Evolutionary conservation across 305 asterid genomes (phyloP).

Genomic region (Fraxinus dipetala): DNA sequence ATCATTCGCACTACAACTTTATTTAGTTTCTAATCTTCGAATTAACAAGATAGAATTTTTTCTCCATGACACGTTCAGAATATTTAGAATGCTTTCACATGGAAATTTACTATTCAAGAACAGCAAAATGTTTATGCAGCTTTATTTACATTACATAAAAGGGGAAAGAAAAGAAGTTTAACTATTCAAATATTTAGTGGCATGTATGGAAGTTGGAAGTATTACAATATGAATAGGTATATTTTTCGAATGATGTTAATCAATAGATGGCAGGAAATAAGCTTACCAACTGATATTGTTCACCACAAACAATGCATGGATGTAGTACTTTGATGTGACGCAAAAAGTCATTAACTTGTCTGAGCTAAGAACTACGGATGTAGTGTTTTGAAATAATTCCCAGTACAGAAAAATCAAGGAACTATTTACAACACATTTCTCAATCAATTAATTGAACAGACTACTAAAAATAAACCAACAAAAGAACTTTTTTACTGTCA

Average conservation of each 20-base stretch:
- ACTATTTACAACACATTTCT: too few species aligned
- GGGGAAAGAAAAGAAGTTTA: neutral
- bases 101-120: too few species aligned
- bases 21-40: too few species aligned
- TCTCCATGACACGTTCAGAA: neutral
- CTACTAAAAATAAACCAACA: neutral
- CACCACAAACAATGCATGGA: too few species aligned
- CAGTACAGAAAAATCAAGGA: neutral
- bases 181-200: too few species aligned
- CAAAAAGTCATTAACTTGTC: neutral
- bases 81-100: neutral
- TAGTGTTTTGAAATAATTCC: neutral
- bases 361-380: neutral
- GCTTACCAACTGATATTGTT: neutral
- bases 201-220: neutral
- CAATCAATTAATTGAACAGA: neutral
- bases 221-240: neutral
- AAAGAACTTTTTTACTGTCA: neutral
- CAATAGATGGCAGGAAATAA: neutral
- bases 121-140: too few species aligned
- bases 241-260: too few species aligned
- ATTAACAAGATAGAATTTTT: too few species aligned
- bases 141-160: neutral
- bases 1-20: neutral
- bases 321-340: too few species aligned